phyloP scores from a whole-genome alignment of 352 stramenopile genomes.

The Elongisporangium senticosum region DNA sequence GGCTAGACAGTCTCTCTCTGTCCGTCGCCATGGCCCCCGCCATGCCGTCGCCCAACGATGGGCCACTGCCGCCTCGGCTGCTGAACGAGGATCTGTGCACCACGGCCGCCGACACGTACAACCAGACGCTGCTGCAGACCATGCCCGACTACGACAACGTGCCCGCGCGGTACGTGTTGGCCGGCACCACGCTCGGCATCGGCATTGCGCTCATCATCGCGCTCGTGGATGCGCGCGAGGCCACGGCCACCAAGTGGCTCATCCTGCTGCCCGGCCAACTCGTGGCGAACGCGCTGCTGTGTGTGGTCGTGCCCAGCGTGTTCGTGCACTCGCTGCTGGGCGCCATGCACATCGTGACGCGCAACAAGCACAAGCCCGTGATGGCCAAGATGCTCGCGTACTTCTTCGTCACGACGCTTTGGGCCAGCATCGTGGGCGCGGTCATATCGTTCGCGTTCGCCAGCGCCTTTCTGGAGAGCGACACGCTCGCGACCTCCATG shows the following conservation, averaged over 20 bases:
- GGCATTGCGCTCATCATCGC: slow-evolving; percentile 17
- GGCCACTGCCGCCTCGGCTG: background rate
- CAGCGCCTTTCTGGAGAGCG: slow-evolving; percentile 23
- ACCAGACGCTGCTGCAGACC: background rate
- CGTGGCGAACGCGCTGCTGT: slow-evolving; percentile 31
- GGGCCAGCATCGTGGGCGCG: slow-evolving; percentile 39
- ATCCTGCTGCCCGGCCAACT: slow-evolving; percentile 27
- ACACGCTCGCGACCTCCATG: slow-evolving; percentile 15
- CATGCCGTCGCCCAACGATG: background rate
- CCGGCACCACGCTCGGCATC: slow-evolving; percentile 7
- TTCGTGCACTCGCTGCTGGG: slow-evolving; percentile 38
- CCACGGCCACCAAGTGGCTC: slow-evolving; percentile 8
- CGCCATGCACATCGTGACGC: slow-evolving; percentile 35
- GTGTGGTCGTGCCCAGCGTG: slow-evolving; percentile 28
- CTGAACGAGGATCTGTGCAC: background rate
- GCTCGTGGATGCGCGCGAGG: slow-evolving; percentile 11
- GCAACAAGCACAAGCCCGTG: slow-evolving; percentile 31
- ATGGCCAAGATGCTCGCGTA: slow-evolving; percentile 18
- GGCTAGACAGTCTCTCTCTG: background rate
- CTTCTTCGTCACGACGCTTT: slow-evolving; percentile 33
- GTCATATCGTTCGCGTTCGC: slow-evolving; percentile 34
- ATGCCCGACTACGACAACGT: background rate
- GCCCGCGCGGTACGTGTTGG: background rate
- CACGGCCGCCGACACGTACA: background rate
- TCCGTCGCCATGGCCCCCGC: background rate